Conservation (phyloP, 805 yeast species). For the Teunomyces barrocoloradensis region DNA sequence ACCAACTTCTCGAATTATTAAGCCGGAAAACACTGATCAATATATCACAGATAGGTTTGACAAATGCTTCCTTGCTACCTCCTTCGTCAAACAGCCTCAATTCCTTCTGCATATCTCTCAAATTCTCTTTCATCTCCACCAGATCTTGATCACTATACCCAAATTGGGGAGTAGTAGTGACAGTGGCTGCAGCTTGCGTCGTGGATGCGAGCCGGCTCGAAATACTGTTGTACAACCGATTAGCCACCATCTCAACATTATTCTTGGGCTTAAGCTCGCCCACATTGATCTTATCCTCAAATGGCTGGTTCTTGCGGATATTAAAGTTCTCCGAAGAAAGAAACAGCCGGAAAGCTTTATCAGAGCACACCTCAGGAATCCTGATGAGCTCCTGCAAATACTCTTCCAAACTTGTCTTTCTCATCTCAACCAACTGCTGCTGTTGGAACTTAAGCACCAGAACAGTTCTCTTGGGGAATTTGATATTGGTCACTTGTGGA, state of each 20-base stretch:
- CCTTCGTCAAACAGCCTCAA: constrained; percentile 50
- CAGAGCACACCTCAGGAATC: constrained; percentile 70
- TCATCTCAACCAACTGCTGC: constrained; percentile 56
- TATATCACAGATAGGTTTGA: constrained; percentile 79
- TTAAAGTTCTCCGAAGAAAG: constrained; percentile 67
- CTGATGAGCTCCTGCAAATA: constrained; percentile 58
- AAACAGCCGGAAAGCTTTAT: constrained; percentile 70
- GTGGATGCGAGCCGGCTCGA: constrained; percentile 12
- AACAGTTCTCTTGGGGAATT: constrained; percentile 60
- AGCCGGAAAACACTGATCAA: constrained; percentile 68
- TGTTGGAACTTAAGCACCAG: constrained; percentile 70
- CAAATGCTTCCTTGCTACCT: constrained; percentile 41
- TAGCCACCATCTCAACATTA: constrained; percentile 31
- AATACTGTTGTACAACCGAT: constrained; percentile 31
- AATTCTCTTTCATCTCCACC: constrained; percentile 24
- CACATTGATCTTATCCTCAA: constrained; percentile 14
- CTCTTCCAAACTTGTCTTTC: constrained; percentile 58
- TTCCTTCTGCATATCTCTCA: constrained; percentile 53
- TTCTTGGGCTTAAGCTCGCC: constrained; percentile 7
- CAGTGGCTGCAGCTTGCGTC: not conserved
- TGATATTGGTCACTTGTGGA: constrained; percentile 47
- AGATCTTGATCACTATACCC: constrained; percentile 2
- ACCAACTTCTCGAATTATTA: constrained; percentile 65
- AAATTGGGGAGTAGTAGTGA: not conserved
- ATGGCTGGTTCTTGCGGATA: constrained; percentile 27